Conservation (phyloP, 1,139 yeast species). For the Nakaseomyces delphensis region DNA sequence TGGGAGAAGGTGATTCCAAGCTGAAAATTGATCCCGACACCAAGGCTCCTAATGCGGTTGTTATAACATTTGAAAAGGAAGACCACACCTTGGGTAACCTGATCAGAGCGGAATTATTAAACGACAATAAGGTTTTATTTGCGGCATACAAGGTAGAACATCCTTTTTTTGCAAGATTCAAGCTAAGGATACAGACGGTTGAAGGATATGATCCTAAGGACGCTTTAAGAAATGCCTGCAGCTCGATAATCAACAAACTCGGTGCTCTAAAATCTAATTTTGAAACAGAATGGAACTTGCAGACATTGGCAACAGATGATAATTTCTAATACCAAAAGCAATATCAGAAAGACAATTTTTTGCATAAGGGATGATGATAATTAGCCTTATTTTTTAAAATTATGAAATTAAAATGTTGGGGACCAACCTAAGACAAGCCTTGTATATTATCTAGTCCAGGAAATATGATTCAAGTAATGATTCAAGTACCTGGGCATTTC, state of each 20-base stretch:
- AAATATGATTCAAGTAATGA: too few relatives aligned
- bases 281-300: constrained; percentile 87
- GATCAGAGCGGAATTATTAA: constrained; percentile 74
- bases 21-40: constrained; percentile 87
- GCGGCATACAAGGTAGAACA: constrained; percentile 98
- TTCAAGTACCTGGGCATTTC: too few relatives aligned
- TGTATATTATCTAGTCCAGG: background rate
- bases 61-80: constrained; percentile 88
- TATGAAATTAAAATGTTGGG: too few relatives aligned
- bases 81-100: constrained; percentile 94
- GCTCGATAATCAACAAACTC: constrained; percentile 69
- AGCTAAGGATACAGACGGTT: constrained; percentile 89
- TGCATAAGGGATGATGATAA: too few relatives aligned
- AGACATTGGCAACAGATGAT: constrained; percentile 61
- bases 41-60: constrained; percentile 90
- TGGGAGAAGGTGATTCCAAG: constrained; percentile 96
- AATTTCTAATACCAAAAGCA: background rate
- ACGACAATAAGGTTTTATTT: constrained; percentile 79
- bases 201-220: constrained; percentile 89
- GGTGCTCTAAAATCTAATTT: constrained; percentile 67
- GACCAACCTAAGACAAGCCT: too few relatives aligned
- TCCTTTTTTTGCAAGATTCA: constrained; percentile 90
- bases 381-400: background rate
- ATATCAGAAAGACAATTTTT: background rate
- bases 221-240: constrained; percentile 85